Evolutionary conservation across 371 early-diverging fungal species (phyloP).

Genomic region (Haplosporangium sp.): DNA sequence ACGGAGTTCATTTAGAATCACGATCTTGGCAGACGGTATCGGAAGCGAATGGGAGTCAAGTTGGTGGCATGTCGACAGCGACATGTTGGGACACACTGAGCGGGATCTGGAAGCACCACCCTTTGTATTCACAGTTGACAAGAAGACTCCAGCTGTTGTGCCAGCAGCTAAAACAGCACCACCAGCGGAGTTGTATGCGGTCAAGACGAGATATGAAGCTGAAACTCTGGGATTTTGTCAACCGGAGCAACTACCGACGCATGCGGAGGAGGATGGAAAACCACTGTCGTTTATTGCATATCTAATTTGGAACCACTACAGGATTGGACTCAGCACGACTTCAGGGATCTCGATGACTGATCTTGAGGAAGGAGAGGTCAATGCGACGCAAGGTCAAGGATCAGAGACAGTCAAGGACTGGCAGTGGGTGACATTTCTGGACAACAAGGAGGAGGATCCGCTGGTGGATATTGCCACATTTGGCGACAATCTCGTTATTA

Average conservation of each 20-base stretch:
- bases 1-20: constrained; percentile 29
- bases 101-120: constrained; percentile 19
- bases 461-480: constrained; percentile 33
- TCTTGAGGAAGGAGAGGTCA: constrained; percentile 11
- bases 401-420: constrained; percentile 1
- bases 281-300: constrained; percentile 26
- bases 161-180: not conserved
- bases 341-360: constrained; percentile 21
- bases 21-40: constrained; percentile 27
- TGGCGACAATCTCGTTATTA: constrained; percentile 24
- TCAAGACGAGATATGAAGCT: constrained; percentile 8
- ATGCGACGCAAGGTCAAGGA: not conserved
- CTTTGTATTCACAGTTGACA: not conserved
- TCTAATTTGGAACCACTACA: constrained; percentile 39
- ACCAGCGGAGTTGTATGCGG: constrained; percentile 3
- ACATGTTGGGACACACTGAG: constrained; percentile 1
- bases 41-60: constrained; percentile 24
- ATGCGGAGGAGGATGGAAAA: constrained; percentile 2
- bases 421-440: constrained; percentile 32
- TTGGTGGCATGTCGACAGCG: constrained; percentile 42
- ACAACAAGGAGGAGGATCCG: constrained; percentile 14
- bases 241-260: constrained; percentile 2
- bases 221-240: constrained; percentile 22
- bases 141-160: not conserved
- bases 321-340: constrained; percentile 14